These are phyloP conservation scores for Suillus luteus DNA, from an alignment of 768 basidiomycete genomes.

Conservation along the genomic window DNA sequence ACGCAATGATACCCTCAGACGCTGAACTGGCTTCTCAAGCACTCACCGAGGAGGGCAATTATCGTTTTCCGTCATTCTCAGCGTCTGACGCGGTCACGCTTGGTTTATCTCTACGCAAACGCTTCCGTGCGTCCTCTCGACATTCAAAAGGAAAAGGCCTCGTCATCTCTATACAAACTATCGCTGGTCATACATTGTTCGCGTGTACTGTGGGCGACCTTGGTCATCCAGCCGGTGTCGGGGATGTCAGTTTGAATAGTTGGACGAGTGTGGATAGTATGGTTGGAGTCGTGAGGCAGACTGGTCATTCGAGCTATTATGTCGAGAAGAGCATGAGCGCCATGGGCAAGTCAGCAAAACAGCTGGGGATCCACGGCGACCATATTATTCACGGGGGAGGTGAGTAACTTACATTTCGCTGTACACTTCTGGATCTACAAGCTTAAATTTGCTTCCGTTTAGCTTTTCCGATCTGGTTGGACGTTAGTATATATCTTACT, in stretches of 20 bases:
- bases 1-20: slow-evolving; percentile 65
- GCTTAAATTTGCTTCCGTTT: slow-evolving; percentile 15
- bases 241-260: slow-evolving; percentile 79
- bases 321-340: slow-evolving; percentile 87
- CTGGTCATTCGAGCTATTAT: slow-evolving; percentile 84
- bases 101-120: slow-evolving; percentile 76
- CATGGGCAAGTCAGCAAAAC: slow-evolving; percentile 75
- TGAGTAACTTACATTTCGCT: slow-evolving; percentile 37
- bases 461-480: slow-evolving; percentile 88
- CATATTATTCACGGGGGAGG: slow-evolving; percentile 75
- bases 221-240: slow-evolving; percentile 62
- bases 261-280: slow-evolving; percentile 81
- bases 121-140: slow-evolving; percentile 73
- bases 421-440: neutral
- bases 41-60: slow-evolving; percentile 66
- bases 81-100: slow-evolving; percentile 81
- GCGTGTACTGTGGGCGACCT: slow-evolving; percentile 84
- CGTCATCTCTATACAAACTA: slow-evolving; percentile 77
- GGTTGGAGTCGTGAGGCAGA: slow-evolving; percentile 75
- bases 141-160: slow-evolving; percentile 80
- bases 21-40: slow-evolving; percentile 73
- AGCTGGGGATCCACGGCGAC: slow-evolving; percentile 69
- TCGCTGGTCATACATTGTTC: slow-evolving; percentile 78
- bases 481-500: slow-evolving; percentile 44
- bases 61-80: slow-evolving; percentile 73